Evolutionary conservation across 176 grass and related monocot species (phyloP).

Genomic region (Bolboschoenus planiculmis): DNA sequence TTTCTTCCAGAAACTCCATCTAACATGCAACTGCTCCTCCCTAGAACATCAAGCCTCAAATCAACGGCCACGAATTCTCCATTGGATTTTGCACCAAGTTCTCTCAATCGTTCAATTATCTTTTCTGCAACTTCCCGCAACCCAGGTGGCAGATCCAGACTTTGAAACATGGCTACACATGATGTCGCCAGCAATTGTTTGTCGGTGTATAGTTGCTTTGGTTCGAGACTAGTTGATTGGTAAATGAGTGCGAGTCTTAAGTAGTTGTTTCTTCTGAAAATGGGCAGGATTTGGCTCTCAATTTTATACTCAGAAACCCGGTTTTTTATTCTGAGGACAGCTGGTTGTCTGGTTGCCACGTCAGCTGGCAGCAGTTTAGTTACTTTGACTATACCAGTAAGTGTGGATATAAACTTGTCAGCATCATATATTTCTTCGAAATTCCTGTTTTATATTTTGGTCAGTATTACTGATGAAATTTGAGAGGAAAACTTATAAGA

Average conservation of each 20-base stretch:
- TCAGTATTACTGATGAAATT: not conserved
- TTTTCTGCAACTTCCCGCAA: not conserved
- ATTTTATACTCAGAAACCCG: slow-evolving; percentile 25
- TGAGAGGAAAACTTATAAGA: no score
- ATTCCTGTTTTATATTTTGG: slow-evolving; percentile 14
- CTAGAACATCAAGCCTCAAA: not conserved
- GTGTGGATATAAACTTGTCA: slow-evolving; percentile 11
- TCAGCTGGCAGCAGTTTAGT: slow-evolving; percentile 13
- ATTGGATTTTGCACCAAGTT: not conserved
- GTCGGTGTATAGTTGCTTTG: not conserved
- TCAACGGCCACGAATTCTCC: slow-evolving; percentile 5
- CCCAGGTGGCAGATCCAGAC: slow-evolving; percentile 8
- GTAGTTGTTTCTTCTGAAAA: slow-evolving; percentile 21
- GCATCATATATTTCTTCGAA: slow-evolving; percentile 25
- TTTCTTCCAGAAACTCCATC: not conserved
- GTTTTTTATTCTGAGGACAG: slow-evolving; percentile 16
- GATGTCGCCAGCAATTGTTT: slow-evolving; percentile 13
- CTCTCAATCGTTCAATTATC: slow-evolving; percentile 11
- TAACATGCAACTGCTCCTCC: not conserved
- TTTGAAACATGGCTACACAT: slow-evolving; percentile 27
- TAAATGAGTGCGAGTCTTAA: slow-evolving; percentile 23
- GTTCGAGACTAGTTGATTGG: not conserved
- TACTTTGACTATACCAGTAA: slow-evolving; percentile 14
- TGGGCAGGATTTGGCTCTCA: slow-evolving; percentile 6
- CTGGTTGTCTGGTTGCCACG: not conserved